Conservation (phyloP, 2,329 filamentous ascomycete genomes). For the Fusarium burgessii region DNA sequence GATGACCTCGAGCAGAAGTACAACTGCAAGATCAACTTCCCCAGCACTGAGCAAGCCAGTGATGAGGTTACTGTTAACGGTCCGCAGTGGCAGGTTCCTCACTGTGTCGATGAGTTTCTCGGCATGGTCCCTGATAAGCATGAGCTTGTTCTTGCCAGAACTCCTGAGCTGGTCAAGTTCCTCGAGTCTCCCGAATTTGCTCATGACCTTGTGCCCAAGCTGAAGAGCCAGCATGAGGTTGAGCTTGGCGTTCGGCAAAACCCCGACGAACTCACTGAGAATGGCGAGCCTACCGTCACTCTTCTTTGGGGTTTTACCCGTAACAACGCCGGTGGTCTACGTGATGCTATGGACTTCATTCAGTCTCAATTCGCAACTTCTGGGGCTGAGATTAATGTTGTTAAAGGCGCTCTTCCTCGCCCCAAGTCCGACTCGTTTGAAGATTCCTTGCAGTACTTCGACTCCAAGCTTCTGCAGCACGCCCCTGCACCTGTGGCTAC, state of each 20-base stretch:
- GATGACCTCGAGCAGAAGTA: slow-evolving; percentile 98
- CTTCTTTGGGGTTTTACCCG: slow-evolving; percentile 88
- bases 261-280: slow-evolving; percentile 67
- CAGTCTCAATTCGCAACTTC: slow-evolving; percentile 87
- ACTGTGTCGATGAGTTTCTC: slow-evolving; percentile 95
- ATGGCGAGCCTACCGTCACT: slow-evolving; percentile 68
- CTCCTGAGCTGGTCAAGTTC: slow-evolving; percentile 80
- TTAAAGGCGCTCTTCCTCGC: slow-evolving; percentile 96
- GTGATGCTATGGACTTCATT: slow-evolving; percentile 95
- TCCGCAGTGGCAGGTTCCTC: slow-evolving; percentile 97
- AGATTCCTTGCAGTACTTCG: slow-evolving; percentile 95
- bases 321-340: slow-evolving; percentile 94
- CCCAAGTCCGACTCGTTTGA: slow-evolving; percentile 99
- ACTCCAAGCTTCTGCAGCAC: slow-evolving; percentile 95
- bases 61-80: slow-evolving; percentile 96
- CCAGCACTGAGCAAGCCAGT: slow-evolving; percentile 96
- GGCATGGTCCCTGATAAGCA: slow-evolving; percentile 98
- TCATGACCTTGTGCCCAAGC: slow-evolving; percentile 82
- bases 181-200: slow-evolving; percentile 85
- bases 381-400: slow-evolving; percentile 86
- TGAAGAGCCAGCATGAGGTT: slow-evolving; percentile 93
- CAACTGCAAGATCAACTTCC: slow-evolving; percentile 99
- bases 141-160: slow-evolving; percentile 85
- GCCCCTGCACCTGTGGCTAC: slow-evolving; percentile 83
- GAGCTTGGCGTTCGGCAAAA: slow-evolving; percentile 81